Percentiles rank a stretch among this genome's conserved stretches.
Conservation (phyloP, 2,329 filamentous ascomycete species). For the Sporothrix brasiliensis region DNA sequence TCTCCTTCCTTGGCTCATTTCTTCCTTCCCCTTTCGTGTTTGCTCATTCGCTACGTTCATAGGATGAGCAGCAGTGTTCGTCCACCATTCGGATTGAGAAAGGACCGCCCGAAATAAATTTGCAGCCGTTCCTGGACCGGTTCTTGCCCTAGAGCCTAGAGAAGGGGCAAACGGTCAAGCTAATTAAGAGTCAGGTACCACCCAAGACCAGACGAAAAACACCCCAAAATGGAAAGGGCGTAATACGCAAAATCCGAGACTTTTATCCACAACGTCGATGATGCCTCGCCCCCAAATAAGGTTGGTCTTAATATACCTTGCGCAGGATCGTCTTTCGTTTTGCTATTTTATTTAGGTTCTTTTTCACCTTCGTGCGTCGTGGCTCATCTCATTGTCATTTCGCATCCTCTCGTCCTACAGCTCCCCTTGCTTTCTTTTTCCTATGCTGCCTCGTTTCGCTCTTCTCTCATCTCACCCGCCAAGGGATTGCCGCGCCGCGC, state of each 20-base stretch:
- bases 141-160: slow-evolving; percentile 7
- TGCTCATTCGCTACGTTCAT: background rate
- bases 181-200: slow-evolving; percentile 2
- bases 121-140: slow-evolving; percentile 5
- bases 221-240: slow-evolving; percentile 3
- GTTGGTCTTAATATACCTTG: slow-evolving; percentile 16
- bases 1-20: background rate
- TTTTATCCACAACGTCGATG: slow-evolving; percentile 24
- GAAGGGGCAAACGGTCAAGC: slow-evolving; percentile 16
- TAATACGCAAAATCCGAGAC: background rate
- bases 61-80: slow-evolving; percentile 9
- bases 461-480: background rate
- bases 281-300: slow-evolving; percentile 13
- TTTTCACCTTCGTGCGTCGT: background rate
- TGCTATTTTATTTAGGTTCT: background rate
- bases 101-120: slow-evolving; percentile 19
- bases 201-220: slow-evolving; percentile 15
- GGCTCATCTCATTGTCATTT: slow-evolving; percentile 11
- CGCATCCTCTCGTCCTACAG: background rate
- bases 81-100: slow-evolving; percentile 10
- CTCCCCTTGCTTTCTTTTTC: slow-evolving; percentile 11
- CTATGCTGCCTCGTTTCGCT: background rate
- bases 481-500: background rate
- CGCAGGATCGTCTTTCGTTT: slow-evolving; percentile 5
- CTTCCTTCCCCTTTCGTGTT: background rate